phyloP scores from a whole-genome alignment of 345 rosid species.

The Ricinus communis region DNA sequence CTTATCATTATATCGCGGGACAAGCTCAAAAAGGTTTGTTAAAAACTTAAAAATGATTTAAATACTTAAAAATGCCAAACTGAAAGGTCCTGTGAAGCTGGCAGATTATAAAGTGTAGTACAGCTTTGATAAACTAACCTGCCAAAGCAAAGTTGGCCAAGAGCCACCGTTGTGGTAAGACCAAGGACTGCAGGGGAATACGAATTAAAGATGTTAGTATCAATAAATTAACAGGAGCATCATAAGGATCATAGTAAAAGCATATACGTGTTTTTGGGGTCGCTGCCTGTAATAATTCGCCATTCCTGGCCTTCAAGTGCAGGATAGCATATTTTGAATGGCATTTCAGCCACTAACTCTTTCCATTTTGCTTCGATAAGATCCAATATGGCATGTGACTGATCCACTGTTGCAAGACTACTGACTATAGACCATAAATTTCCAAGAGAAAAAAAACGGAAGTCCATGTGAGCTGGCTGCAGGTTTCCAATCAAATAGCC shows the following conservation, averaged over 20 bases:
- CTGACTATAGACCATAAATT: conserved; percentile 80
- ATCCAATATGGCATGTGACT: conserved; percentile 89
- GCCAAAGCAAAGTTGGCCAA: conserved; percentile 97
- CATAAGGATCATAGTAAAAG: conserved; percentile 12
- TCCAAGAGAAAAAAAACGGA: conserved; percentile 89
- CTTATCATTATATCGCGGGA: too few species aligned
- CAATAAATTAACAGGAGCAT: conserved; percentile 3
- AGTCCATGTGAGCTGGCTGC: conserved; percentile 97
- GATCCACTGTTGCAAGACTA: conserved; percentile 65
- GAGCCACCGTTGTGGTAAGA: conserved; percentile 95
- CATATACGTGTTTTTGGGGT: conserved; percentile 86
- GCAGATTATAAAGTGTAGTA: too few species aligned
- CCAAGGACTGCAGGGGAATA: conserved; percentile 72
- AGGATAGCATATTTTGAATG: conserved; percentile 79
- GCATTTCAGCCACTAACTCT: conserved; percentile 84
- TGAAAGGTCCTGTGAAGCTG: too few species aligned
- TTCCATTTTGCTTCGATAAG: conserved; percentile 81
- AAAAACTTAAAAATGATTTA: too few species aligned
- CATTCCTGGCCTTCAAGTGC: conserved; percentile 88
- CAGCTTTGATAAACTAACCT: conserved; percentile 85
- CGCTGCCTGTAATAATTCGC: conserved; percentile 82
- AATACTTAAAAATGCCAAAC: too few species aligned
- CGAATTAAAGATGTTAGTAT: conserved; percentile 19
- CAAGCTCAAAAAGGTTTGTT: too few species aligned
- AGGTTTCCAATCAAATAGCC: conserved; percentile 84